These are phyloP conservation scores for Sporothrix phasma DNA, from an alignment of 2,329 filamentous ascomycete genomes.

Conservation along the genomic window DNA sequence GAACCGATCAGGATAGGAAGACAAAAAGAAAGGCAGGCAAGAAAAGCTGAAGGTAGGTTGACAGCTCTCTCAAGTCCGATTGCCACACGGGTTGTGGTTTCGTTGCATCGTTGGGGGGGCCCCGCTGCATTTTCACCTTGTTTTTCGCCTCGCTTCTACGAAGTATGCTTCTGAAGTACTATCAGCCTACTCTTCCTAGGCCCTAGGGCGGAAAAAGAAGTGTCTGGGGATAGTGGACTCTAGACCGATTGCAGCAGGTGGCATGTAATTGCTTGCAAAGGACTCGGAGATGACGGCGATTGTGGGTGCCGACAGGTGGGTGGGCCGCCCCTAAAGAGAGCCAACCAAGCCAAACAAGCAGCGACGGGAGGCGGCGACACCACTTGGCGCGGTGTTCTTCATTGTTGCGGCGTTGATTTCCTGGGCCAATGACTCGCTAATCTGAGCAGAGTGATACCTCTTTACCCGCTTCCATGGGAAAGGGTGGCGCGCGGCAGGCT, in stretches of 20 bases:
- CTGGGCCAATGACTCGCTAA: neutral
- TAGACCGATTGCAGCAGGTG: constrained; percentile 12
- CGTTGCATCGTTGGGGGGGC: neutral
- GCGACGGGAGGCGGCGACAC: neutral
- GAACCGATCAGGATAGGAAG: neutral
- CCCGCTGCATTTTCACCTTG: neutral
- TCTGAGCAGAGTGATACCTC: too few species aligned
- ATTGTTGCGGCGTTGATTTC: neutral
- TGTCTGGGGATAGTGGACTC: constrained; percentile 7
- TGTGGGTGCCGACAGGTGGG: constrained; percentile 12
- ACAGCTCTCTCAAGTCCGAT: constrained; percentile 1
- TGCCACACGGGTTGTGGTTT: neutral
- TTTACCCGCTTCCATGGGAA: neutral
- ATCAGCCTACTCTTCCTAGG: neutral
- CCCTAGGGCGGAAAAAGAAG: too few species aligned
- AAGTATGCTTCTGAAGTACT: too few species aligned
- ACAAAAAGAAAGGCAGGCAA: neutral
- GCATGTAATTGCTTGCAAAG: neutral
- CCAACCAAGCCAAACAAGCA: too few species aligned
- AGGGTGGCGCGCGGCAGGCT: neutral
- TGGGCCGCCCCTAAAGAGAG: neutral
- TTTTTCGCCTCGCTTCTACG: neutral
- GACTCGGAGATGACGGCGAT: constrained; percentile 14
- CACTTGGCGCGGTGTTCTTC: neutral
- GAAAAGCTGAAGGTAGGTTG: neutral